Base-by-base conservation (phyloP, 768 basidiomycete species). In the Chalciporus chontae region DNA sequence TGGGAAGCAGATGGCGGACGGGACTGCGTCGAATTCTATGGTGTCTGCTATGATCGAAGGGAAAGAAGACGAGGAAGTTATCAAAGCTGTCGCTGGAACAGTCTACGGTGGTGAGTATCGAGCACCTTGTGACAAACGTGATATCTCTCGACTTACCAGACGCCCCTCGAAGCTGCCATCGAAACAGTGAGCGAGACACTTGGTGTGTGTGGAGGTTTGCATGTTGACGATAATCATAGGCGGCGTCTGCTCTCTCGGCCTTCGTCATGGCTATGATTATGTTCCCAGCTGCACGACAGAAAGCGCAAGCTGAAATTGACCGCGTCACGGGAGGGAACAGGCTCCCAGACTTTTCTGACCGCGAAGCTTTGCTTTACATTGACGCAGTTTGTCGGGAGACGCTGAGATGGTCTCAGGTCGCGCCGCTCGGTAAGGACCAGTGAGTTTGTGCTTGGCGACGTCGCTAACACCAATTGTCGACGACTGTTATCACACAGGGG, bases 61-160 rank as follows among this genome's bases (percentile, higher is more conserved):
- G 9, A 56, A 61, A 1, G 62, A 54, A 34, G 65, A 71, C 29
- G 64, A 63, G 34, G 47, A 40, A 3, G 53, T 56, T 4, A 66
- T 68, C 44, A 63, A 63, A 48, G 61, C 55, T n/a, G 61, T 69
- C 21, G 65, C 63, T 5, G 67, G 64, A 1, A 64, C 62, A 1
- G 64, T 59, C 2, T 68, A 69, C 45, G 62, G 59, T 5, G 64
- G 71, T 70, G 42, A 43, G 54, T 36, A n/a, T n/a, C 34, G 7
- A 15, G 14, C 34, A n/a, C 5, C 34, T 36, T 15, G n/a, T 36
- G 34, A 15, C 15, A 36, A 7, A 14, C 36, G 17, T n/a, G 15
- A 36, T n/a, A 36, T 18, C n/a, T n/a, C 4, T 31, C 2, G 29
- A 17, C 48, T 43, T 14, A 21, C 21, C 11, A 17, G 10, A 34